These are phyloP conservation scores for Anacardium occidentale DNA, from an alignment of 345 rosid genomes.

Conservation along the genomic window DNA sequence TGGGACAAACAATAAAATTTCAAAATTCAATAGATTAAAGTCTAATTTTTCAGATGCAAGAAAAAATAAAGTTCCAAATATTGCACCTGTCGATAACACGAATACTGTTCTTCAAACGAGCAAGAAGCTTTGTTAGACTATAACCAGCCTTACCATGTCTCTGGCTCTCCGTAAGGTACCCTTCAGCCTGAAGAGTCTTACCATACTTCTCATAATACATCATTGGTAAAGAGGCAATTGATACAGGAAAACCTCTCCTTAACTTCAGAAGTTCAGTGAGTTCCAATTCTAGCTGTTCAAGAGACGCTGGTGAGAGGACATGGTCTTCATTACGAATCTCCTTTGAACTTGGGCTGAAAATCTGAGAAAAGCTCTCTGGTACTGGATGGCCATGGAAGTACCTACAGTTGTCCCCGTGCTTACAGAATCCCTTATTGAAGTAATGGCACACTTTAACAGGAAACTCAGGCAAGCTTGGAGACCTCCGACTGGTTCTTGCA, in stretches of 20 bases:
- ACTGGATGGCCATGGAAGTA: constrained; percentile 67
- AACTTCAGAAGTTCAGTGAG: constrained; percentile 72
- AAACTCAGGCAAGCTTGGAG: constrained; percentile 79
- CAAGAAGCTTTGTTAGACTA: constrained; percentile 91
- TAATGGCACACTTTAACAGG: constrained; percentile 89
- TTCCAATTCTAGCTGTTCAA: constrained; percentile 85
- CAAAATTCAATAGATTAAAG: not conserved
- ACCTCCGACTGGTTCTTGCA: constrained; percentile 58
- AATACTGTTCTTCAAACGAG: constrained; percentile 76
- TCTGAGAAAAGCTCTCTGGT: constrained; percentile 52
- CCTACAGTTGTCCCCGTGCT: constrained; percentile 84
- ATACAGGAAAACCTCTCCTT: constrained; percentile 82
- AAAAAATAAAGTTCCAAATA: not conserved
- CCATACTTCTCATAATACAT: constrained; percentile 84
- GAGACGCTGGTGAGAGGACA: constrained; percentile 56
- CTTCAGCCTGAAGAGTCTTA: constrained; percentile 87
- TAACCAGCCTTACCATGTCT: constrained; percentile 95
- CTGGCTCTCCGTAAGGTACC: constrained; percentile 96
- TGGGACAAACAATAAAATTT: constrained; percentile 24
- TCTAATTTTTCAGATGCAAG: not conserved
- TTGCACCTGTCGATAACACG: constrained; percentile 81
- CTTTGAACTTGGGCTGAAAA: constrained; percentile 39
- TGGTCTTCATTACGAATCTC: constrained; percentile 61
- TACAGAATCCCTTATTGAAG: constrained; percentile 81
- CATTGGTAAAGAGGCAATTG: constrained; percentile 93